phyloP scores from a whole-genome alignment of 305 asterid genomes.

The Fraxinus albicans region DNA sequence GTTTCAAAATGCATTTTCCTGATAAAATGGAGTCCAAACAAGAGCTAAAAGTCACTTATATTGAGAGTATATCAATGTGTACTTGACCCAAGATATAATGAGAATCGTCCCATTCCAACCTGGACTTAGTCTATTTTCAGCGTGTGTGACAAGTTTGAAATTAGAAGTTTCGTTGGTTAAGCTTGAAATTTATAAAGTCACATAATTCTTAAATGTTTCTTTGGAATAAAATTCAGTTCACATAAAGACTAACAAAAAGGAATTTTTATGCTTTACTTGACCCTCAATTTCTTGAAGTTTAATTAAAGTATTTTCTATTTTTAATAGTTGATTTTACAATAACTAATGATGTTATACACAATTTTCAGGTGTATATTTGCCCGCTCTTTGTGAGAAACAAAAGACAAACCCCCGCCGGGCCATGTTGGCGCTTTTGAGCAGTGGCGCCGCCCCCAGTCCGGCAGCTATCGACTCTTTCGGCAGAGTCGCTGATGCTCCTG shows the following conservation, averaged over 20 bases:
- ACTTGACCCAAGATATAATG: no score
- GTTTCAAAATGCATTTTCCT: no score
- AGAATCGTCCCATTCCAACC: no score
- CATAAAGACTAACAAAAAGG: not conserved
- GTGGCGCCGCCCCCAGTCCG: constrained; percentile 8
- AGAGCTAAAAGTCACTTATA: no score
- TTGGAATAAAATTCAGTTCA: not conserved
- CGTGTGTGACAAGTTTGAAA: not conserved
- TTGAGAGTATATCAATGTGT: no score
- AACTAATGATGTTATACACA: not conserved
- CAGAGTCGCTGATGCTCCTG: not conserved
- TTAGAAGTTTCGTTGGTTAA: not conserved
- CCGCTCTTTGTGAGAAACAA: constrained; percentile 26
- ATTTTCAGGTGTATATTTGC: constrained; percentile 28
- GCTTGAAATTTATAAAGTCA: not conserved
- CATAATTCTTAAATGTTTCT: not conserved
- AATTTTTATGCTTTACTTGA: not conserved
- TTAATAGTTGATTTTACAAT: not conserved
- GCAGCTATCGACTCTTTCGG: not conserved
- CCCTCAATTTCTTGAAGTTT: not conserved
- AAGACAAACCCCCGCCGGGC: constrained; percentile 23
- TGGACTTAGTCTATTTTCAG: not conserved
- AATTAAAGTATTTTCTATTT: not conserved
- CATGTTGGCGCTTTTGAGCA: constrained; percentile 25
- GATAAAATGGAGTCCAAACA: no score